Conservation (phyloP, 164 flowering plant species). For the Stephania cephalantha region DNA sequence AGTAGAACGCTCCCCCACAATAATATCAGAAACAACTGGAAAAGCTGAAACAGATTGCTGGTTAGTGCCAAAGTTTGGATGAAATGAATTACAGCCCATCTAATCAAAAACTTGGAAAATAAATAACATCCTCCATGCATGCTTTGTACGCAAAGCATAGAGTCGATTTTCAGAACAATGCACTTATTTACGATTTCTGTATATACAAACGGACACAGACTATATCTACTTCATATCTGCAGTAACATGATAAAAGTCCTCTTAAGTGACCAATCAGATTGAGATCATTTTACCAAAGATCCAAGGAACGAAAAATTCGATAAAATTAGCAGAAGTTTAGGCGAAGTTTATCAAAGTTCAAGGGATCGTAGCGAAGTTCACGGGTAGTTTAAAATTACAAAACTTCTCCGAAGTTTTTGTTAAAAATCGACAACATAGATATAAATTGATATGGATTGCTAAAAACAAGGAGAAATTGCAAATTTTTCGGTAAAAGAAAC, state of each 20-base stretch:
- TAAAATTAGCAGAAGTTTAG: no score
- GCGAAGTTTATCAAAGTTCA: no score
- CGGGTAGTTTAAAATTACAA: no score
- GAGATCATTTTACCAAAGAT: no score
- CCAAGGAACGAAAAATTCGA: no score
- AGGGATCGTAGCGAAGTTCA: no score
- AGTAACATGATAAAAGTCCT: background rate
- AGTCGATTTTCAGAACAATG: background rate
- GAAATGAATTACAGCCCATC: background rate
- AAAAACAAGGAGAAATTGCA: no score
- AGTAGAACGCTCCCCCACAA: slow-evolving; percentile 48
- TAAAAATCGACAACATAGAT: no score
- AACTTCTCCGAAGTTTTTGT: no score
- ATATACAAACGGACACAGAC: background rate
- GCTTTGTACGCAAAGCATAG: background rate
- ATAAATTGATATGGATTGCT: no score
- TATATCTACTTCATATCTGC: background rate
- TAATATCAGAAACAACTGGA: slow-evolving; percentile 67
- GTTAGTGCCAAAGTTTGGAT: background rate
- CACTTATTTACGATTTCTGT: background rate
- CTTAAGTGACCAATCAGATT: background rate
- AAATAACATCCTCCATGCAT: background rate
- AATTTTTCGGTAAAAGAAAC: no score
- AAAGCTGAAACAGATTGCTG: slow-evolving; percentile 43
- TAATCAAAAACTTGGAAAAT: background rate